phyloP scores from a whole-genome alignment of 768 basidiomycete genomes.

The Rhodotorula kratochvilovae region DNA sequence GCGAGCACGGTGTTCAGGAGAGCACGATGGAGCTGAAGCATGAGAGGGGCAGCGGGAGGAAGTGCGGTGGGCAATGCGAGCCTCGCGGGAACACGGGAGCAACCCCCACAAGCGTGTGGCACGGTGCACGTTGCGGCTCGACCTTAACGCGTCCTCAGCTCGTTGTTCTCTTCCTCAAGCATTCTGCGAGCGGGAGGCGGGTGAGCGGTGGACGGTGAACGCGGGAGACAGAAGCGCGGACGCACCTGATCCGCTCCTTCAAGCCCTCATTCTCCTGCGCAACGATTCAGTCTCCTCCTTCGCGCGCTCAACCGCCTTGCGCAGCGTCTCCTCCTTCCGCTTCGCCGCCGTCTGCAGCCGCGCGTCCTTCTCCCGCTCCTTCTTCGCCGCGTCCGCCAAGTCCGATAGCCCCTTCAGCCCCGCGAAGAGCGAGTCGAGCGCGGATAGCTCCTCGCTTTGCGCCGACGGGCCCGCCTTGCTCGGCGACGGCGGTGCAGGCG shows the following conservation, averaged over 20 bases:
- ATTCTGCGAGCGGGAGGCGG: neutral
- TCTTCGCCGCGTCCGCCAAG: neutral
- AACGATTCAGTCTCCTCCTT: neutral
- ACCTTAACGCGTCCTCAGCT: conserved; percentile 4
- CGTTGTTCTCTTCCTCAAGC: conserved; percentile 14
- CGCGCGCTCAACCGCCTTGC: neutral
- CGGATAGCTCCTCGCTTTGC: neutral
- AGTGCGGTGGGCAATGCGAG: too few species aligned
- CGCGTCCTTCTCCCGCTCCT: conserved; percentile 14
- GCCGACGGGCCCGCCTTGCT: neutral
- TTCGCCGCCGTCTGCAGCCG: conserved; percentile 13
- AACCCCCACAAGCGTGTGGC: neutral
- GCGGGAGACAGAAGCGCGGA: neutral
- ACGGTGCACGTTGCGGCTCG: neutral
- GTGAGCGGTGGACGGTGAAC: neutral
- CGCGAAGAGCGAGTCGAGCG: neutral
- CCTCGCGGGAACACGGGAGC: too few species aligned
- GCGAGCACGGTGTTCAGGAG: too few species aligned
- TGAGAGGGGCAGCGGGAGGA: too few species aligned
- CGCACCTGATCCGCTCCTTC: conserved; percentile 16
- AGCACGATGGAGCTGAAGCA: too few species aligned
- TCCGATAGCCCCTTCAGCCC: neutral
- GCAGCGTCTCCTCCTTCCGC: conserved; percentile 21
- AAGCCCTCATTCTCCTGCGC: conserved; percentile 7
- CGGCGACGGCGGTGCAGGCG: neutral